A percentile compares a stretch with the other conserved stretches of the same genome.
phyloP scores from a whole-genome alignment of 2,329 filamentous ascomycete species.

The Epichloe scottii region DNA sequence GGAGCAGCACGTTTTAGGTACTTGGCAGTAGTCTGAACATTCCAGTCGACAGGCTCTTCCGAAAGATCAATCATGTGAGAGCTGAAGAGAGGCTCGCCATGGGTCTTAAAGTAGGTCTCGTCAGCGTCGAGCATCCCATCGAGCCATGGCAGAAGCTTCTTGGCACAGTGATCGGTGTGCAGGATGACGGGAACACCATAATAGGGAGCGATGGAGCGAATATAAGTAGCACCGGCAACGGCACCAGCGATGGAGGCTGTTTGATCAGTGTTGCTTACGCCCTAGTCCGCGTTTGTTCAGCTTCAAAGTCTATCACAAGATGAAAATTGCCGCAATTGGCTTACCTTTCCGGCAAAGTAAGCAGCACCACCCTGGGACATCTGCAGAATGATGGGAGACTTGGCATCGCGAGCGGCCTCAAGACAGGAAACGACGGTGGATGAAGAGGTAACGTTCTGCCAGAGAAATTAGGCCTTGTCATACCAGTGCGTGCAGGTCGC shows the following conservation, averaged over 20 bases:
- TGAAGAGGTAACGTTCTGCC: conserved; percentile 79
- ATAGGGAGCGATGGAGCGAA: conserved; percentile 71
- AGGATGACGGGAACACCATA: conserved; percentile 89
- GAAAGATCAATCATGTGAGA: conserved; percentile 98
- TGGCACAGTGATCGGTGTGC: conserved; percentile 97
- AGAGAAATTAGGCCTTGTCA: neutral
- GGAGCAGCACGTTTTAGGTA: conserved; percentile 91
- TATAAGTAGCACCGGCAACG: conserved; percentile 84
- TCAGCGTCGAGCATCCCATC: conserved; percentile 93
- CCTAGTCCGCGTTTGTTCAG: conserved; percentile 25
- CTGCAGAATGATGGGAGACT: conserved; percentile 87
- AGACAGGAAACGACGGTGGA: conserved; percentile 68
- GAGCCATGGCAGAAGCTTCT: conserved; percentile 98
- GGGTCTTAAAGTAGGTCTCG: conserved; percentile 86
- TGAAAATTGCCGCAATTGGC: neutral
- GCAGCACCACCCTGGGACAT: conserved; percentile 86
- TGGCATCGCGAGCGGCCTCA: conserved; percentile 87
- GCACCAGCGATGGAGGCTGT: conserved; percentile 78
- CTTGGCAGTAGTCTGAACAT: conserved; percentile 81
- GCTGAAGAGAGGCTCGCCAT: conserved; percentile 86
- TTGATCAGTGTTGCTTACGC: conserved; percentile 70
- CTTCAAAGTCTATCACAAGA: neutral
- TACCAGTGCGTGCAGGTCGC: neutral
- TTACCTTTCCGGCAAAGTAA: conserved; percentile 79
- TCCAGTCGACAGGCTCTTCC: conserved; percentile 80